Percentiles rank a stretch among this genome's conserved stretches.
These are phyloP conservation scores for Acer saccharum DNA, from an alignment of 345 rosid species.

Conservation along the genomic window DNA sequence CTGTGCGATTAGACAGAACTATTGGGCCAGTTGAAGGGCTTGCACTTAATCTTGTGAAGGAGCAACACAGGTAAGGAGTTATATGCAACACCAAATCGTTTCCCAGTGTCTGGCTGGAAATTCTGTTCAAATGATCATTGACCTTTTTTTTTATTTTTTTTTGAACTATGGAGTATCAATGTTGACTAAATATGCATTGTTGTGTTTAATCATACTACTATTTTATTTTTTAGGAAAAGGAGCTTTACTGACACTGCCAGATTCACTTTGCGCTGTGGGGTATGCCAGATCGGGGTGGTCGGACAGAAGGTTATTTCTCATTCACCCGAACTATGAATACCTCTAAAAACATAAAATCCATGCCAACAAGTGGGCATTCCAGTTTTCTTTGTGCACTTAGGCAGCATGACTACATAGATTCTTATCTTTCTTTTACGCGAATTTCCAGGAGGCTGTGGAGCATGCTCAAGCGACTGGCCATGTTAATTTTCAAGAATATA, in stretches of 20 bases:
- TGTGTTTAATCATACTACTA: background rate
- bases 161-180: background rate
- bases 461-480: slow-evolving; percentile 97
- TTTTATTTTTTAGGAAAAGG: slow-evolving; percentile 57
- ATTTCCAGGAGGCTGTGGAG: slow-evolving; percentile 78
- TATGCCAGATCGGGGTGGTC: slow-evolving; percentile 83
- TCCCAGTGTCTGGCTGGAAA: too few relatives aligned
- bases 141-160: background rate
- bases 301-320: slow-evolving; percentile 72
- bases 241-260: slow-evolving; percentile 77
- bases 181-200: background rate
- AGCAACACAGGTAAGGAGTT: slow-evolving; percentile 61
- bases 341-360: background rate
- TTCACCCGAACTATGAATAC: background rate
- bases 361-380: too few relatives aligned
- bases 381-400: background rate
- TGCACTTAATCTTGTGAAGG: slow-evolving; percentile 64
- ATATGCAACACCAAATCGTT: slow-evolving; percentile 13
- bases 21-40: slow-evolving; percentile 35
- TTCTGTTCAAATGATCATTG: background rate
- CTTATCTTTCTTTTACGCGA: background rate
- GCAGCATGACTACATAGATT: background rate
- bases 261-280: slow-evolving; percentile 94
- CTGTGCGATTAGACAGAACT: too few relatives aligned
- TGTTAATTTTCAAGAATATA: slow-evolving; percentile 86